A percentile compares a stretch with the other conserved stretches of the same genome.
Evolutionary conservation across 1,284 basidiomycete genomes (phyloP).

Genomic region (Cutaneotrichosporon cutaneum): DNA sequence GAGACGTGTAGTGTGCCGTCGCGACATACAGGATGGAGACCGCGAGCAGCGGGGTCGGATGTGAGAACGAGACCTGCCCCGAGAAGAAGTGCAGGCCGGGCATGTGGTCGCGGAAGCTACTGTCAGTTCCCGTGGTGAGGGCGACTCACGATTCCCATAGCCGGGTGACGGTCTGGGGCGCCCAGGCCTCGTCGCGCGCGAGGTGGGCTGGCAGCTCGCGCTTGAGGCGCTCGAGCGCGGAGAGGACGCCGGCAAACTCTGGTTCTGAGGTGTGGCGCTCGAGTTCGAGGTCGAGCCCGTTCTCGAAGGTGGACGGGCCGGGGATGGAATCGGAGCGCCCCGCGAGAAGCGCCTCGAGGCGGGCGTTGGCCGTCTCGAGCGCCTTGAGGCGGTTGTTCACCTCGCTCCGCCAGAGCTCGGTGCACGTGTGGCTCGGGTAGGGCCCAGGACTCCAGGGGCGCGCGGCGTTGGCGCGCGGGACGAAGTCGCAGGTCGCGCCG

Average conservation of each 20-base stretch:
- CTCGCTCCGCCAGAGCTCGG: constrained; percentile 28
- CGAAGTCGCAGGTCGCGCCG: constrained; percentile 26
- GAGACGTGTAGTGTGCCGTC: constrained; percentile 22
- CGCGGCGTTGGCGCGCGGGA: constrained; percentile 27
- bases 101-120: constrained; percentile 29
- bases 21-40: constrained; percentile 28
- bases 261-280: not conserved
- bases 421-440: constrained; percentile 27
- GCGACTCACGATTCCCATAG: constrained; percentile 25
- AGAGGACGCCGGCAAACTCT: constrained; percentile 16
- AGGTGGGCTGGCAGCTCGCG: constrained; percentile 22
- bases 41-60: constrained; percentile 27
- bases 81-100: constrained; percentile 29
- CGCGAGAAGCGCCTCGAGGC: constrained; percentile 17
- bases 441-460: constrained; percentile 21
- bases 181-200: constrained; percentile 18
- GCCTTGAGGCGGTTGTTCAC: constrained; percentile 23
- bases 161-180: constrained; percentile 4
- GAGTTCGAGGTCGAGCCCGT: constrained; percentile 15
- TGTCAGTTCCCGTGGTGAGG: not conserved
- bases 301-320: not conserved
- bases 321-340: constrained; percentile 1
- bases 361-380: constrained; percentile 20
- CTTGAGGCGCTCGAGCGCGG: constrained; percentile 20
- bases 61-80: constrained; percentile 27